Conservation (phyloP, 345 rosid genomes). For the Limnanthes douglasii region DNA sequence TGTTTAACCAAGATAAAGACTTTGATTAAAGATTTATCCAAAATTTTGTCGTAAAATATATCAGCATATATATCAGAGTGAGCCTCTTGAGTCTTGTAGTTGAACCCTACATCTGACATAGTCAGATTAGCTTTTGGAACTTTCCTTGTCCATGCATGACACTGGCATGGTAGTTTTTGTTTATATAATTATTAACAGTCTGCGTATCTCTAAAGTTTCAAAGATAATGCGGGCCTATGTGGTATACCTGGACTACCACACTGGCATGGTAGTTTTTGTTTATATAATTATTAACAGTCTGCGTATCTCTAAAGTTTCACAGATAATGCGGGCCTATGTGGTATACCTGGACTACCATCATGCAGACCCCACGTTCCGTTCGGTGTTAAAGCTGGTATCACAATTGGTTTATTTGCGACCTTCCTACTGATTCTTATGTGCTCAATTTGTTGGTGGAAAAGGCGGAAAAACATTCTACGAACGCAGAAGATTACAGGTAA, state of each 20-base stretch:
- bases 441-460: conserved; percentile 65
- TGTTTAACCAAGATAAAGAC: too few relatives aligned
- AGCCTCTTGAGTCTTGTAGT: too few relatives aligned
- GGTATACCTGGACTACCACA: conserved; percentile 95
- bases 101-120: too few relatives aligned
- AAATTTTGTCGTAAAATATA: too few relatives aligned
- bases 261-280: too few relatives aligned
- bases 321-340: conserved; percentile 88
- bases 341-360: conserved; percentile 79
- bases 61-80: too few relatives aligned
- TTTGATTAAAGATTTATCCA: too few relatives aligned
- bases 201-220: conserved; percentile 45
- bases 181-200: too few relatives aligned
- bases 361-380: conserved; percentile 76
- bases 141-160: too few relatives aligned
- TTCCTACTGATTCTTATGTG: conserved; percentile 45
- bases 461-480: conserved; percentile 84
- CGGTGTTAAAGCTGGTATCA: conserved; percentile 73
- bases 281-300: too few relatives aligned
- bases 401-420: conserved; percentile 35
- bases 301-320: conserved; percentile 55
- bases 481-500: conserved; percentile 79
- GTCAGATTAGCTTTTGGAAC: too few relatives aligned
- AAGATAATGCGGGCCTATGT: conserved; percentile 87
- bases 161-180: too few relatives aligned